Base-by-base conservation (phyloP, 2,329 filamentous ascomycete genomes). In the Onygenales sp. region DNA sequence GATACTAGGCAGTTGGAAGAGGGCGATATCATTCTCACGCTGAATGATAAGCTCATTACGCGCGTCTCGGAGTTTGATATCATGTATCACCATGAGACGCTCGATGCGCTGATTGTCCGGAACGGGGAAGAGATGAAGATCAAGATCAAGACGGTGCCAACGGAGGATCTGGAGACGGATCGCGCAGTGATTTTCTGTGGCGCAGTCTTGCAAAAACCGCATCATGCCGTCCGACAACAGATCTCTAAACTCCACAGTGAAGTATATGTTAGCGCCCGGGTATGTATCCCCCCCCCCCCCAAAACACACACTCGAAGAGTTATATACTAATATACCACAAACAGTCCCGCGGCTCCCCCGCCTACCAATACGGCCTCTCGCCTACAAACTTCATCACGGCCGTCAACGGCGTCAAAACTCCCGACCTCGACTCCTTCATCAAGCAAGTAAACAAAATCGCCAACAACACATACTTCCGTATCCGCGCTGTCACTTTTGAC, bases 321-420 rank as follows among this genome's bases (percentile, higher is more conserved):
- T 46, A 37, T 42, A 50, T 17, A 36, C 45, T 54, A 14, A 43
- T 7, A 32, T 48, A 21, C 17, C 8, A 48, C n/a, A 46, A 52
- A 11, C 50, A 76, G 66, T 88, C 86, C 51, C 80, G 88, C 45
- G 90, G 89, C 33, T 92, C 86, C 2, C 89, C 89, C 0, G 81
- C 88, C 0, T 93, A 91, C 65, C 88, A 92, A 67, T 95, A 95
- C 65, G 90, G 90, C 13, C 81, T 98, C 33, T 88, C 92, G 4
- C 91, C 92, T 1, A 98, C 93, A 13, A 98, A 97, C 70, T 98
- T 98, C 71, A 88, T 98, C 69, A 94, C 92, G 0, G 89, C 93
- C 58, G 91, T 98, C 62, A 98, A 98, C 67, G 90, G 89, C 52
- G 81, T 87, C 54, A 77, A 87, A 13, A 97, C 93, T 0, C 86